Conservation (phyloP, 2,329 filamentous ascomycete species). For the Pyrenophora tritici-repentis region DNA sequence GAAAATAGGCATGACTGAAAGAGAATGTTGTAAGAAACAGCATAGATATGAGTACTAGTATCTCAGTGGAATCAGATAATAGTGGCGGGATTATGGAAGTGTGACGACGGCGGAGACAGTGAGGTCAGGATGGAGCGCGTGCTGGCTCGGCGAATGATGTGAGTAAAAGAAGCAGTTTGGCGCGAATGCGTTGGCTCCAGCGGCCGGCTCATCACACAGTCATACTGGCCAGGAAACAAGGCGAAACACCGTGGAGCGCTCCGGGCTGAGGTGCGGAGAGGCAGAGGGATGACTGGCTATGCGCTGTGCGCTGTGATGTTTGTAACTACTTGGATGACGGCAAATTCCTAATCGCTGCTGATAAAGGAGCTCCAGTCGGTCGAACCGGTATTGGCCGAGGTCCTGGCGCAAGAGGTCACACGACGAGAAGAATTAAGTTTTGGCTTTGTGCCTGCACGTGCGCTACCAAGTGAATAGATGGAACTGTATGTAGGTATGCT, state of each 20-base stretch:
- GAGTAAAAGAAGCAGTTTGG: slow-evolving; percentile 35
- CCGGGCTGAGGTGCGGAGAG: slow-evolving; percentile 27
- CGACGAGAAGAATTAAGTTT: slow-evolving; percentile 21
- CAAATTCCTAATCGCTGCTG: slow-evolving; percentile 33
- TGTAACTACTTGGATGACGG: slow-evolving; percentile 22
- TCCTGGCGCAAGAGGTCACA: slow-evolving; percentile 29
- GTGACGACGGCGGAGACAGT: slow-evolving; percentile 29
- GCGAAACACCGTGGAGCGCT: slow-evolving; percentile 28
- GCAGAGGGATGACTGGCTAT: slow-evolving; percentile 38
- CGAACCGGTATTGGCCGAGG: slow-evolving; percentile 17
- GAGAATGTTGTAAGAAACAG: slow-evolving; percentile 19
- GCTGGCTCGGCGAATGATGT: slow-evolving; percentile 37
- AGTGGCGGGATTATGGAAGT: slow-evolving; percentile 15
- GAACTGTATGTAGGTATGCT: not conserved
- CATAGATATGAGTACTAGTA: slow-evolving; percentile 30
- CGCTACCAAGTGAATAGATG: not conserved
- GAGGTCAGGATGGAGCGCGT: slow-evolving; percentile 40
- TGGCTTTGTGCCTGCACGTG: slow-evolving; percentile 7
- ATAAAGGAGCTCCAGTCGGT: slow-evolving; percentile 28
- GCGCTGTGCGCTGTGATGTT: slow-evolving; percentile 23
- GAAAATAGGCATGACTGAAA: slow-evolving; percentile 47
- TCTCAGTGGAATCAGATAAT: slow-evolving; percentile 5
- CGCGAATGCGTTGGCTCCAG: slow-evolving; percentile 44
- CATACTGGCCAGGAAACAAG: slow-evolving; percentile 22
- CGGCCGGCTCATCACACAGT: slow-evolving; percentile 27